These are phyloP conservation scores for Penicillium sp. DNA, from an alignment of 2,329 filamentous ascomycete genomes.

Conservation along the genomic window DNA sequence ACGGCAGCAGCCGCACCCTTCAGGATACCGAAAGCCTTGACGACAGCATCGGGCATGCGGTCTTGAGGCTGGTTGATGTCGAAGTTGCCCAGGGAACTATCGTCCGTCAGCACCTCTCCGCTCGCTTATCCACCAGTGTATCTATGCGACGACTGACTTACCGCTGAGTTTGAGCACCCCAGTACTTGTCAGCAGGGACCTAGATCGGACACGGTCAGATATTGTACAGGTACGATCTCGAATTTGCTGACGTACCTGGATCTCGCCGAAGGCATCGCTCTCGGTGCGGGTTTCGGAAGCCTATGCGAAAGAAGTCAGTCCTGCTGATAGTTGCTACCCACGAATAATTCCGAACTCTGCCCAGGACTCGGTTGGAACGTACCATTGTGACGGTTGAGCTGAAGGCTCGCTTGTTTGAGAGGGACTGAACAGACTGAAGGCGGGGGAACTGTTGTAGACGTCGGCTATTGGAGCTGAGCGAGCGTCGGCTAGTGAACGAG, in stretches of 20 bases:
- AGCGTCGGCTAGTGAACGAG: conserved; percentile 30
- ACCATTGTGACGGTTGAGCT: conserved; percentile 46
- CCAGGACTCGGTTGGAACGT: conserved; percentile 18
- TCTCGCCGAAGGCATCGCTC: conserved; percentile 96
- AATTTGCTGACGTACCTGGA: conserved; percentile 60
- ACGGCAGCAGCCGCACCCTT: conserved; percentile 96
- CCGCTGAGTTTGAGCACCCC: conserved; percentile 96
- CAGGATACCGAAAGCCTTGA: conserved; percentile 93
- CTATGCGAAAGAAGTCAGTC: conserved; percentile 30
- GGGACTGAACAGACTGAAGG: conserved; percentile 39
- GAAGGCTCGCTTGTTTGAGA: conserved; percentile 41
- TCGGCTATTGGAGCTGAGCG: conserved; percentile 39
- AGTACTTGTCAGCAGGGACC: conserved; percentile 92
- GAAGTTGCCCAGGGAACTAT: conserved; percentile 88
- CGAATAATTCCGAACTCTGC: neutral
- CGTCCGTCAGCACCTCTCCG: conserved; percentile 27
- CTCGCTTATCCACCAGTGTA: neutral
- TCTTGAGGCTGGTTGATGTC: conserved; percentile 99
- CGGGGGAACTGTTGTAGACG: conserved; percentile 40
- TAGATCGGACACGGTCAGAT: conserved; percentile 28
- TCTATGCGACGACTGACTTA: conserved; percentile 33
- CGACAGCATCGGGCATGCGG: conserved; percentile 91
- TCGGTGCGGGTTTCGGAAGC: conserved; percentile 72
- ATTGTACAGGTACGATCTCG: neutral
- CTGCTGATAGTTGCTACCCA: neutral